Evolutionary conservation across 2,329 filamentous ascomycete genomes (phyloP).

Genomic region (Ambrosiella cleistominuta): DNA sequence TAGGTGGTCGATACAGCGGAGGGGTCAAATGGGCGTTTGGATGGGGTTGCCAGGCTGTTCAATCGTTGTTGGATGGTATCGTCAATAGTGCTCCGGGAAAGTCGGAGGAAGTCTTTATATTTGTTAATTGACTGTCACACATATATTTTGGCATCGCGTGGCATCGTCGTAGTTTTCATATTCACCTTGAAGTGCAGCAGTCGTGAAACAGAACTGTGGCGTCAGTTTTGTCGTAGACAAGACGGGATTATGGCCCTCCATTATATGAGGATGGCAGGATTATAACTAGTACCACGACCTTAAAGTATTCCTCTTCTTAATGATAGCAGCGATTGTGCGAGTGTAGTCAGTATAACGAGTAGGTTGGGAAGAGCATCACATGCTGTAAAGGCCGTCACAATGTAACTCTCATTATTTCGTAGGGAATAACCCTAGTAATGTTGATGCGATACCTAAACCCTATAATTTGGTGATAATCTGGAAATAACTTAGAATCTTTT

Average conservation of each 20-base stretch:
- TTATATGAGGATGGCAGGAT: not conserved
- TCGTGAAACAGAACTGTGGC: conserved; percentile 64
- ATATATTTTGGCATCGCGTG: no score
- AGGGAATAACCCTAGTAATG: no score
- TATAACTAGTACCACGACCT: not conserved
- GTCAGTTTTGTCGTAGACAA: conserved; percentile 27
- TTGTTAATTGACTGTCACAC: not conserved
- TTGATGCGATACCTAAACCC: no score
- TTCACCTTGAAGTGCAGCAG: conserved; percentile 49
- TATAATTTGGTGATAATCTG: no score
- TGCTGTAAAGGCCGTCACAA: no score
- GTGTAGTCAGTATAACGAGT: no score
- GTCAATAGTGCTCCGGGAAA: conserved; percentile 72
- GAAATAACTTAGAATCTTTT: no score
- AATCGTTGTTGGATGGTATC: conserved; percentile 88
- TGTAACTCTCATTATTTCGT: no score
- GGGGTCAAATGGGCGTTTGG: conserved; percentile 58
- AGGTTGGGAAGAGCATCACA: no score
- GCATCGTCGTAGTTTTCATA: not conserved
- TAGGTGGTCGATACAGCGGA: conserved; percentile 46
- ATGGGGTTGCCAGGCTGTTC: conserved; percentile 70
- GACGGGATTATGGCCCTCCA: conserved; percentile 2
- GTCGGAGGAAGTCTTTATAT: conserved; percentile 63
- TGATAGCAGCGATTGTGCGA: not conserved
- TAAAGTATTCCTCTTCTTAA: not conserved